Base-by-base conservation (phyloP, 2,329 filamentous ascomycete species). In the Neonectria faginata region DNA sequence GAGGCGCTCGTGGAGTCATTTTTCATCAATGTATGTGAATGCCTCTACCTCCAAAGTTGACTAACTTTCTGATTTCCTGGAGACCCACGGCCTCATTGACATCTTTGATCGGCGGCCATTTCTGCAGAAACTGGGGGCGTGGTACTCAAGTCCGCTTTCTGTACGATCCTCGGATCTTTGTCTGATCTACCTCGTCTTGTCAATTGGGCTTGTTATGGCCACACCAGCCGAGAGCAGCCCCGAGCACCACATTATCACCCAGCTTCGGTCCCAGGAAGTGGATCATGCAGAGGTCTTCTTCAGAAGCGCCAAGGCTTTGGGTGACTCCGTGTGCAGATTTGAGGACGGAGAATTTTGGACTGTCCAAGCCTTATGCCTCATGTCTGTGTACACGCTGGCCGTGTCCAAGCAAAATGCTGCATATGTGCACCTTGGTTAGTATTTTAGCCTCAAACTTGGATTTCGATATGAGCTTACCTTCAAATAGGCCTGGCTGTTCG, bases 261-360 rank as follows among this genome's bases (percentile, higher is more conserved):
- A 82, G 57, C 77, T 90, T 20, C 80, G 81, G 20, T 79, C 77
- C 5, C 81, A 83, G 36, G 78, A 82, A 31, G 74, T 81, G 2
- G 84, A 87, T 66, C 81, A 85, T 67, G 86, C 87, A n/a, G 88
- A 91, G 67, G 77, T 86, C 11, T 90, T 91, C 73, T 91, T 88
- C 70, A 79, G 83, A 16, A 87, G 84, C 66, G 89, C 88, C 5
- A 88, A 85, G 67, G 81, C 79, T 45, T 78, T 90, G 16, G 79
- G 78, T 18, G 79, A 83, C 50, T 78, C 80, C 1, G 74, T 80
- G 1, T 75, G 78, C 3, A 82, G 86, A 0, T 84, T 89, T 52
- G 88, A 90, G 70, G 86, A 90, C 70, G 86, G 85, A 22, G 85
- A 89, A 60, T 85, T 91, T 62, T 90, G 88, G 86, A 87, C 87